A percentile compares a stretch with the other conserved stretches of the same genome.
phyloP scores from a whole-genome alignment of 148 eudicot species.

The Spergularia marina region DNA sequence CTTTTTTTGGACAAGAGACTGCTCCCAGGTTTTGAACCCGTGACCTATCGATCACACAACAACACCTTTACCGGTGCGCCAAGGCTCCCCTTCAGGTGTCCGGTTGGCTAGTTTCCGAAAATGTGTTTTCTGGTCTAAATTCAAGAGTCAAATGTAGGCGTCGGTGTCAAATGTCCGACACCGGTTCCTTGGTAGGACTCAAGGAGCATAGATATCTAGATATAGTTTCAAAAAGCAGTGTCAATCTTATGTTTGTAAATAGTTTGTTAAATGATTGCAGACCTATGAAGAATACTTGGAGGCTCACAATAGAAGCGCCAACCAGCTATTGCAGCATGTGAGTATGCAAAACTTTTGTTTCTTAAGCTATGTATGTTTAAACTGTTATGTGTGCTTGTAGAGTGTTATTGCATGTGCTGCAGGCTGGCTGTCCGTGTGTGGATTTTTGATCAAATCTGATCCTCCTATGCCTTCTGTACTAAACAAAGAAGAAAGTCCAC shows the following conservation, averaged over 20 bases:
- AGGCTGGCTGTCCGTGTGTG: background rate
- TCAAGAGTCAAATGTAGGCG: no score
- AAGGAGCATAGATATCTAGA: background rate
- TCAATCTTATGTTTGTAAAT: background rate
- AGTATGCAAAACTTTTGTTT: slow-evolving; percentile 31
- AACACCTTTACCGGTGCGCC: no score
- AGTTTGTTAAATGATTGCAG: slow-evolving; percentile 40
- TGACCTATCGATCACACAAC: no score
- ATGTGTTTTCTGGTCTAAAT: no score
- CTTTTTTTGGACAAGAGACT: no score
- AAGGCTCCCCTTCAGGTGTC: no score
- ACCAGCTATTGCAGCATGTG: slow-evolving; percentile 40
- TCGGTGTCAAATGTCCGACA: no score
- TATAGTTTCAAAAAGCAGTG: background rate
- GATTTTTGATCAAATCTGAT: no score
- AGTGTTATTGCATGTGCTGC: background rate
- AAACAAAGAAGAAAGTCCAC: background rate
- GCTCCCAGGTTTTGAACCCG: no score
- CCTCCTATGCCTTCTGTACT: background rate
- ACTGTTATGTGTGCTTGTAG: slow-evolving; percentile 3
- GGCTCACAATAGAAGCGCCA: slow-evolving; percentile 55
- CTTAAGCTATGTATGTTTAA: background rate
- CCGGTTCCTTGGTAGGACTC: no score
- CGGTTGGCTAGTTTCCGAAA: no score
- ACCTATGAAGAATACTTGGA: slow-evolving; percentile 85